Percentiles rank a stretch among this genome's conserved stretches.
phyloP scores from a whole-genome alignment of 768 basidiomycete genomes.

The Lanmaoa pseudosensibilis region DNA sequence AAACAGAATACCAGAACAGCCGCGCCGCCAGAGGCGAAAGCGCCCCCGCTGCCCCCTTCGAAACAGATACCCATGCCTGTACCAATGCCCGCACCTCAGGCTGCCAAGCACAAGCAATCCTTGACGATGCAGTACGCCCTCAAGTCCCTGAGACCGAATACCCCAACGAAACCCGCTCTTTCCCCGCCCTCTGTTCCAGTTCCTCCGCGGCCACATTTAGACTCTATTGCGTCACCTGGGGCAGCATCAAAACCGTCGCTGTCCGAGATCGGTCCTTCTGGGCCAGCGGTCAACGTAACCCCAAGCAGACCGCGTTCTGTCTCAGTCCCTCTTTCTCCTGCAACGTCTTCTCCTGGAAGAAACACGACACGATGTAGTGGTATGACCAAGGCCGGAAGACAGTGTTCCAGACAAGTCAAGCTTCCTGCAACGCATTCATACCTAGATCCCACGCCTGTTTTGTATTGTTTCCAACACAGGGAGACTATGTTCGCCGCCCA shows the following conservation, averaged over 20 bases:
- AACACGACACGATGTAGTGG: conserved; percentile 55
- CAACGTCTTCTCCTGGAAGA: conserved; percentile 19
- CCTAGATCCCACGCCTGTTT: conserved; percentile 29
- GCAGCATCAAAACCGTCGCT: neutral
- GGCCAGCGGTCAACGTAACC: conserved; percentile 9
- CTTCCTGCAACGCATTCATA: conserved; percentile 29
- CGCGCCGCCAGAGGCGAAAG: neutral
- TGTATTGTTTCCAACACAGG: conserved; percentile 67
- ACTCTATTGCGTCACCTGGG: conserved; percentile 18
- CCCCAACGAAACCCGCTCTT: conserved; percentile 17
- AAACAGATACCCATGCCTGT: conserved; percentile 19
- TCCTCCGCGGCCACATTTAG: conserved; percentile 38
- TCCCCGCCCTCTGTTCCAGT: conserved; percentile 17
- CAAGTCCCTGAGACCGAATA: conserved; percentile 16
- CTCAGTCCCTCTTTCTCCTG: conserved; percentile 20
- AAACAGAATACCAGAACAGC: conserved; percentile 3
- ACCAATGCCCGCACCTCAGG: conserved; percentile 38
- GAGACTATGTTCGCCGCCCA: conserved; percentile 49
- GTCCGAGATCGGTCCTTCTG: conserved; percentile 9
- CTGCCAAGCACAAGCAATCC: conserved; percentile 12
- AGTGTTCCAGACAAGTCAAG: conserved; percentile 62
- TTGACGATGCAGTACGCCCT: conserved; percentile 24
- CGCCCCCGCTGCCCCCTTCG: conserved; percentile 1
- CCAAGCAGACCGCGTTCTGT: conserved; percentile 22
- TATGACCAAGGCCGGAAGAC: conserved; percentile 61